phyloP scores from a whole-genome alignment of 495 filamentous ascomycete genomes.

The Rusavskia elegans region DNA sequence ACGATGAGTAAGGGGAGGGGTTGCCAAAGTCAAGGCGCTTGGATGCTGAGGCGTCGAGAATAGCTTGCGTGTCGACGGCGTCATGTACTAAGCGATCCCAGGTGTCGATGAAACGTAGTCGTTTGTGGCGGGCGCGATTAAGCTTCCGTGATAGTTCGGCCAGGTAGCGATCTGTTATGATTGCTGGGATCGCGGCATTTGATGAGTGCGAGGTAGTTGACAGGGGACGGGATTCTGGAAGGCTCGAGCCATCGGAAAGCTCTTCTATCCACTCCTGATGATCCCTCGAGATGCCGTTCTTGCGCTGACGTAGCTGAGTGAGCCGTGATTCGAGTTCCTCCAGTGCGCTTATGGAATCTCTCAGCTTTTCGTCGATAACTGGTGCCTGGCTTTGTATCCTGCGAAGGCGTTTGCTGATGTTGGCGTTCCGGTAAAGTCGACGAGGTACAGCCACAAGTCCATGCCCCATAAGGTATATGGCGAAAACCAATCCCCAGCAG shows the following conservation, averaged over 20 bases:
- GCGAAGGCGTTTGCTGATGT: constrained; percentile 51
- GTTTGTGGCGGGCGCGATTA: constrained; percentile 64
- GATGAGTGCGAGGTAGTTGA: constrained; percentile 22
- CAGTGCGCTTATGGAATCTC: constrained; percentile 65
- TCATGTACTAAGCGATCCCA: constrained; percentile 68
- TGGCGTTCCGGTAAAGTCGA: constrained; percentile 58
- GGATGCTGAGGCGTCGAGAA: constrained; percentile 69
- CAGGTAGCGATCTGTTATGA: constrained; percentile 86
- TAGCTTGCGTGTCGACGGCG: constrained; percentile 59
- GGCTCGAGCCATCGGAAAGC: constrained; percentile 54
- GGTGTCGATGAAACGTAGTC: constrained; percentile 63
- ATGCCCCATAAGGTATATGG: constrained; percentile 95
- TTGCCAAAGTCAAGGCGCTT: constrained; percentile 62
- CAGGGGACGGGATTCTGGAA: constrained; percentile 45
- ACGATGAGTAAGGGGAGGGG: constrained; percentile 35
- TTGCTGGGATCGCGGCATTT: constrained; percentile 40
- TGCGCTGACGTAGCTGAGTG: constrained; percentile 57
- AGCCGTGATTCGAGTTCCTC: constrained; percentile 73
- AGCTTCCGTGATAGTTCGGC: constrained; percentile 75
- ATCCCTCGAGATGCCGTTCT: constrained; percentile 62
- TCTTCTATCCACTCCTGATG: constrained; percentile 95
- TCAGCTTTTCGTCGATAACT: constrained; percentile 68
- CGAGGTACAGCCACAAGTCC: constrained; percentile 84
- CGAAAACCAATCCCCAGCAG: constrained; percentile 77
- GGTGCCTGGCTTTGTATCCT: constrained; percentile 67